Percentiles rank a stretch among this genome's conserved stretches.
These are phyloP conservation scores for Yarrowia keelungensis DNA, from an alignment of 805 yeast genomes.

Conservation along the genomic window DNA sequence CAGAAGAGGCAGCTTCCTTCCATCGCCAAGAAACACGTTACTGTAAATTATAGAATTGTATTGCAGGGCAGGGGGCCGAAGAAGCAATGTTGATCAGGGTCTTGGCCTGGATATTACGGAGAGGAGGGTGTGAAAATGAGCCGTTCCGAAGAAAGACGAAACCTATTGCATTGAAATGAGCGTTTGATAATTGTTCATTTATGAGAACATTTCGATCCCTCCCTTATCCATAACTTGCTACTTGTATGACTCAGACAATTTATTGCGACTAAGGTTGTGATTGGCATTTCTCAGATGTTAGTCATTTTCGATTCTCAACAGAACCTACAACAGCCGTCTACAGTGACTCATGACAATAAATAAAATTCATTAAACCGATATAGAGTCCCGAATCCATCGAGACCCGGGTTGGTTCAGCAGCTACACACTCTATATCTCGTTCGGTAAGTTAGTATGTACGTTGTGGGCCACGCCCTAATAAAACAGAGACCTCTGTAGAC, in stretches of 20 bases:
- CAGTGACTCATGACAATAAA: slow-evolving; percentile 18
- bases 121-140: too few relatives aligned
- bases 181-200: too few relatives aligned
- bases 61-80: background rate
- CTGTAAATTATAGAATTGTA: background rate
- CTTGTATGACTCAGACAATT: background rate
- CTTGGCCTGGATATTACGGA: slow-evolving; percentile 2
- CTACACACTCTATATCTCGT: slow-evolving; percentile 25
- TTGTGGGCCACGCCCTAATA: slow-evolving; percentile 3
- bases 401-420: background rate
- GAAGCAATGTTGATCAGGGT: slow-evolving; percentile 24
- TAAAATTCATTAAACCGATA: slow-evolving; percentile 14
- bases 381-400: slow-evolving; percentile 9
- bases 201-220: too few relatives aligned
- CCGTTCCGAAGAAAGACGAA: too few relatives aligned
- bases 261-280: too few relatives aligned
- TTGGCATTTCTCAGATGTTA: too few relatives aligned
- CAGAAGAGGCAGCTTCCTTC: background rate
- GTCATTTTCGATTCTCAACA: background rate
- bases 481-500: background rate
- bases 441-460: slow-evolving; percentile 24
- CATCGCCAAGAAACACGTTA: slow-evolving; percentile 23
- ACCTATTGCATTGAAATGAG: too few relatives aligned
- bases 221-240: background rate
- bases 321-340: background rate